Conservation (phyloP, 2,329 filamentous ascomycete genomes). For the Aspergillus novoparasiticus region DNA sequence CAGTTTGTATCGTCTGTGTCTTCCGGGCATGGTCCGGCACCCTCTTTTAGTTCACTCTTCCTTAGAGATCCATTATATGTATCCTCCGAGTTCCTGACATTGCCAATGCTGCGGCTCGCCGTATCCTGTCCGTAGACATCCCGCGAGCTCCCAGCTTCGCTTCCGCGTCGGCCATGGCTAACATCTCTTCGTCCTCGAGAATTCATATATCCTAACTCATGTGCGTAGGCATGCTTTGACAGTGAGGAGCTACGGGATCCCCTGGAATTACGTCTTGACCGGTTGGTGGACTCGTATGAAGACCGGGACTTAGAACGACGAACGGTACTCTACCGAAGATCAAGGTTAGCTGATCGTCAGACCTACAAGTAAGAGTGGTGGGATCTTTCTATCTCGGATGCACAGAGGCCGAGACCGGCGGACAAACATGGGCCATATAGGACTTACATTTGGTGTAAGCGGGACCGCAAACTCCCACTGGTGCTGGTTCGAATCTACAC, state of each 20-base stretch:
- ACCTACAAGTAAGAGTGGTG: neutral
- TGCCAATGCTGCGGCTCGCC: conserved; percentile 24
- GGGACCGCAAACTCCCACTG: conserved; percentile 45
- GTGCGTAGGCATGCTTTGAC: conserved; percentile 32
- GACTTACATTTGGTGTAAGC: conserved; percentile 36
- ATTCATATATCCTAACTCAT: conserved; percentile 32
- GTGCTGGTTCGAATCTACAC: conserved; percentile 32
- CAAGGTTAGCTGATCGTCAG: conserved; percentile 11
- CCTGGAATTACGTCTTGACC: conserved; percentile 31
- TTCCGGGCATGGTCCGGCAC: conserved; percentile 15
- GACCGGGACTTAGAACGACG: conserved; percentile 36
- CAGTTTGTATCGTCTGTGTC: conserved; percentile 45
- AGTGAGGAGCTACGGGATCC: conserved; percentile 44
- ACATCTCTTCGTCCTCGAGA: conserved; percentile 38
- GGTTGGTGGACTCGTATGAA: conserved; percentile 41
- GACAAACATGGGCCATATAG: neutral
- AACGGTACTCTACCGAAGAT: conserved; percentile 27
- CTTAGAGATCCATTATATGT: conserved; percentile 18
- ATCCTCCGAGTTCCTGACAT: conserved; percentile 27
- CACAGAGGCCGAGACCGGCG: neutral
- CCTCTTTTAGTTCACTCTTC: conserved; percentile 23
- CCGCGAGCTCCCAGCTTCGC: conserved; percentile 41
- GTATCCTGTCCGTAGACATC: conserved; percentile 39
- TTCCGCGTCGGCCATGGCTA: conserved; percentile 39
- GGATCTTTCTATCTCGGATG: neutral